phyloP scores from a whole-genome alignment of 805 yeast species.

The Saccharomycopsis amapae region DNA sequence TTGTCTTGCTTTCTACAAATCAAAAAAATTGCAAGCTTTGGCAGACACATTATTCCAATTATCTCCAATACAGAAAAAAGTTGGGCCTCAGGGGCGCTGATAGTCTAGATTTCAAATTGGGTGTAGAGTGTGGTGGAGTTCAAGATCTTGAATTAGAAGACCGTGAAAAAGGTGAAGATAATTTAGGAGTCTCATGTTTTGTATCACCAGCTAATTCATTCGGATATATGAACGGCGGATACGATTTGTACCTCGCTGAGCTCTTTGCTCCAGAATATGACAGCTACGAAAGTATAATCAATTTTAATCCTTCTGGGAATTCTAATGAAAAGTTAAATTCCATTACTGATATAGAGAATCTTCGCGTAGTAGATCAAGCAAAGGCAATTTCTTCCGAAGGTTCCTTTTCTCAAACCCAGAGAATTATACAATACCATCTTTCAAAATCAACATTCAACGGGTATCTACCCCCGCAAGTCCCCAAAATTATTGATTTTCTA shows the following conservation, averaged over 20 bases:
- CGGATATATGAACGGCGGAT: conserved; percentile 19
- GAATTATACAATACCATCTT: conserved; percentile 1
- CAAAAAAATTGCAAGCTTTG: too few species aligned
- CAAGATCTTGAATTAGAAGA: background rate
- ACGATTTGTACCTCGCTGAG: conserved; percentile 14
- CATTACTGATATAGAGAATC: too few species aligned
- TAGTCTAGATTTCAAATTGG: background rate
- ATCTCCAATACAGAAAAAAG: too few species aligned
- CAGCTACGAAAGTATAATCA: too few species aligned
- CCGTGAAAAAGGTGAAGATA: too few species aligned
- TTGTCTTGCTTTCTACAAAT: too few species aligned
- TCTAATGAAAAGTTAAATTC: too few species aligned
- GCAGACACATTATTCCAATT: too few species aligned
- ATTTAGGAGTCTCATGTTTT: conserved; percentile 9
- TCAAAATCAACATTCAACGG: conserved; percentile 10
- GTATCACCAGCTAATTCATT: conserved; percentile 21
- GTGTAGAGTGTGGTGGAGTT: background rate
- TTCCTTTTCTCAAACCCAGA: background rate
- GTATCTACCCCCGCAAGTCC: conserved; percentile 10
- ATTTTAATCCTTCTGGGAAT: too few species aligned
- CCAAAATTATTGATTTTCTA: conserved; percentile 9
- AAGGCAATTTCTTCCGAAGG: background rate
- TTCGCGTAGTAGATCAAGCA: too few species aligned
- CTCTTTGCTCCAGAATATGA: conserved; percentile 10
- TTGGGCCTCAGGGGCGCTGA: too few species aligned